phyloP scores from a whole-genome alignment of 1,139 yeast genomes.

The Protomyces lactucae-debilis region DNA sequence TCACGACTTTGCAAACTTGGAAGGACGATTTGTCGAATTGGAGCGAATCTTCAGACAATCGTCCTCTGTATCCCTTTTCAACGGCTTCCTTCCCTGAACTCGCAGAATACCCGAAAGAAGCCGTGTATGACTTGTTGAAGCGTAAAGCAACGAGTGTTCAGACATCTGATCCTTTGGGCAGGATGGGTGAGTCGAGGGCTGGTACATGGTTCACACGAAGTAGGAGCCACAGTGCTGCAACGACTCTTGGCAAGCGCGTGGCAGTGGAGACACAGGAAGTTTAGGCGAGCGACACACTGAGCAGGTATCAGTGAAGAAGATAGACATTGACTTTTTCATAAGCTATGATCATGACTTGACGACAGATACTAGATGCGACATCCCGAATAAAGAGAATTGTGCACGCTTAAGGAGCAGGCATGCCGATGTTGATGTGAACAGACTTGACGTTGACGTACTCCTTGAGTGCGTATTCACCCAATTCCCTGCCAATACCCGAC shows the following conservation, averaged over 20 bases:
- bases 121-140: background rate
- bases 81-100: background rate
- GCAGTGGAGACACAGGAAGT: no score
- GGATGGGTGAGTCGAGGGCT: background rate
- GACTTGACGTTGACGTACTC: slow-evolving; percentile 58
- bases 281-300: no score
- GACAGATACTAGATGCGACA: no score
- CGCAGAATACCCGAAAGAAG: background rate
- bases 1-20: background rate
- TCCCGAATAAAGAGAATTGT: no score
- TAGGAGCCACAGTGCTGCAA: background rate
- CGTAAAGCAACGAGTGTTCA: background rate
- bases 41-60: background rate
- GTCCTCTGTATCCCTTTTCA: background rate
- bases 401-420: slow-evolving; percentile 15
- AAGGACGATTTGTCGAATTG: background rate
- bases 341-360: no score
- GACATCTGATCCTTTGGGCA: background rate
- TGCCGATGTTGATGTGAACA: slow-evolving; percentile 41
- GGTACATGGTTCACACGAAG: background rate
- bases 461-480: slow-evolving; percentile 71
- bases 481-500: slow-evolving; percentile 89
- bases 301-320: no score
- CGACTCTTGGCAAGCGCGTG: background rate
- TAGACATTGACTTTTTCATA: no score